Evolutionary conservation across 129 eudicot genomes (phyloP).

Genomic region (Centrapalus pauciflorus): DNA sequence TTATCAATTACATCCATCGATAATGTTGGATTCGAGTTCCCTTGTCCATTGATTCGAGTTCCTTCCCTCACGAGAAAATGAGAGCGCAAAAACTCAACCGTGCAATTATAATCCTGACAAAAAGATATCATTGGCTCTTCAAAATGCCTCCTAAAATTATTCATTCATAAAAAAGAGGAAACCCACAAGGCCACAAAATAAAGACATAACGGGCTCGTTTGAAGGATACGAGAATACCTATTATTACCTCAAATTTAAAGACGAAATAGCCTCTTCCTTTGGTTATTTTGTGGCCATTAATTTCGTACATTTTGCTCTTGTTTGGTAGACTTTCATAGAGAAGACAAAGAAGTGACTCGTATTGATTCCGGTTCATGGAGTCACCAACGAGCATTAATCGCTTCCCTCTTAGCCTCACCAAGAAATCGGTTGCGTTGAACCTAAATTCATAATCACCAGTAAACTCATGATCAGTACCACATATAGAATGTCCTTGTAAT

Average conservation of each 20-base stretch:
- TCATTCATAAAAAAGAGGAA: too few species aligned
- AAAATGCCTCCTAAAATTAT: not conserved
- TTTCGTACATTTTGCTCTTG: conserved; percentile 82
- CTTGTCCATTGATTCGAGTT: conserved; percentile 47
- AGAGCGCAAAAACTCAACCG: conserved; percentile 81
- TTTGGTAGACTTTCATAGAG: conserved; percentile 64
- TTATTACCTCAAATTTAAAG: conserved; percentile 80
- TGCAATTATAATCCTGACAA: conserved; percentile 80
- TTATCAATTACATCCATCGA: conserved; percentile 74
- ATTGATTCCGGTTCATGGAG: conserved; percentile 95
- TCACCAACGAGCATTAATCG: conserved; percentile 93
- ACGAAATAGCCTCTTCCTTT: conserved; percentile 87
- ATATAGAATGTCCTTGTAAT: too few species aligned
- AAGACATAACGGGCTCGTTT: not conserved
- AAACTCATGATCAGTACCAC: conserved; percentile 3
- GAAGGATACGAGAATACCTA: not conserved
- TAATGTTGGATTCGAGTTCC: conserved; percentile 82
- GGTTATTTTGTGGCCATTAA: conserved; percentile 73
- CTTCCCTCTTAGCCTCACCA: conserved; percentile 74
- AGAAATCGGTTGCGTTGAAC: conserved; percentile 80
- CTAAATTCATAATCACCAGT: conserved; percentile 36
- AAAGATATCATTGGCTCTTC: not conserved
- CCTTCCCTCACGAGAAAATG: conserved; percentile 95
- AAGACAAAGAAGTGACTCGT: conserved; percentile 86
- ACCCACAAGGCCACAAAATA: not conserved